These are phyloP conservation scores for Candida glaebosa DNA, from an alignment of 805 yeast species.

Conservation along the genomic window DNA sequence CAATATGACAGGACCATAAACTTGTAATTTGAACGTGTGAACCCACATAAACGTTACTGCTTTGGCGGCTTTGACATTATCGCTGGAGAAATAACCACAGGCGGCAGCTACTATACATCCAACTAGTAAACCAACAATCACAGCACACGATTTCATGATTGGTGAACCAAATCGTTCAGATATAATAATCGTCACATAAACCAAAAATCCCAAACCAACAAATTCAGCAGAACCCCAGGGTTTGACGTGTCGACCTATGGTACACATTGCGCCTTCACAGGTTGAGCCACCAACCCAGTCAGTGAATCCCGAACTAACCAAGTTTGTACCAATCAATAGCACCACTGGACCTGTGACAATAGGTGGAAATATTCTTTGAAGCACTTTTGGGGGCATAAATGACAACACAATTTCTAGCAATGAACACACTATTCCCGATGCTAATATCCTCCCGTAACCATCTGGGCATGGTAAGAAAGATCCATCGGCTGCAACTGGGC, in stretches of 20 bases:
- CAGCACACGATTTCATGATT: slow-evolving; percentile 92
- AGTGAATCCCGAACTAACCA: slow-evolving; percentile 69
- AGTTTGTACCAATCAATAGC: slow-evolving; percentile 69
- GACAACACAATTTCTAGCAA: slow-evolving; percentile 69
- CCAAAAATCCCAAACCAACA: slow-evolving; percentile 84
- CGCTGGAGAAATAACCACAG: slow-evolving; percentile 68
- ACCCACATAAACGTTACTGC: slow-evolving; percentile 86
- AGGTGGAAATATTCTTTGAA: slow-evolving; percentile 81
- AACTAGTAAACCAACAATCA: slow-evolving; percentile 74
- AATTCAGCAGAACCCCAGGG: slow-evolving; percentile 87
- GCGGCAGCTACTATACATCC: slow-evolving; percentile 95
- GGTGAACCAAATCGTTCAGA: slow-evolving; percentile 91
- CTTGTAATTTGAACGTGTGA: slow-evolving; percentile 69
- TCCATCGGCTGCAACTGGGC: slow-evolving; percentile 65
- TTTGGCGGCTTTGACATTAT: slow-evolving; percentile 65
- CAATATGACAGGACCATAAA: slow-evolving; percentile 82
- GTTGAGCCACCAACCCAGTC: slow-evolving; percentile 90
- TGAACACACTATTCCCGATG: slow-evolving; percentile 76
- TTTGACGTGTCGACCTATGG: slow-evolving; percentile 33
- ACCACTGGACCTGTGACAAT: slow-evolving; percentile 94
- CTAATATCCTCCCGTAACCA: slow-evolving; percentile 86
- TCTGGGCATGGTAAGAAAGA: slow-evolving; percentile 74
- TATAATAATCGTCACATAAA: slow-evolving; percentile 66
- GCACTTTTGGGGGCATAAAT: slow-evolving; percentile 68
- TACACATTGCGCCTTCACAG: slow-evolving; percentile 40